Percentiles rank a stretch among this genome's conserved stretches.
Conservation (phyloP, 768 basidiomycete genomes). For the Suillus subalutaceus region DNA sequence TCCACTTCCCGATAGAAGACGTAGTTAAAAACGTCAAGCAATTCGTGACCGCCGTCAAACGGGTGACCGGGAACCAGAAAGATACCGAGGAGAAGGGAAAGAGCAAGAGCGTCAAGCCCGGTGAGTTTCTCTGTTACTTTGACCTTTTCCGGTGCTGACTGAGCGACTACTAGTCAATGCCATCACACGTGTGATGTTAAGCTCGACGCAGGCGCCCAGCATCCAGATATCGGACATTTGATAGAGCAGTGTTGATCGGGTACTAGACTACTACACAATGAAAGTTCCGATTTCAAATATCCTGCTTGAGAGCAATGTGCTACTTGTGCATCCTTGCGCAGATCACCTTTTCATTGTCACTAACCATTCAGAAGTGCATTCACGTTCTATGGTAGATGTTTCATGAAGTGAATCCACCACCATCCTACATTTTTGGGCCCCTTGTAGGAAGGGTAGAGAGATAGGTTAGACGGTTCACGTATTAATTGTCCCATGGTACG, state of each 20-base stretch:
- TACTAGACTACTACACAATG: constrained; percentile 1
- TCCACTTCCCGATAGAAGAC: constrained; percentile 74
- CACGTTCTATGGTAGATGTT: background rate
- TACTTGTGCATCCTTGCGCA: background rate
- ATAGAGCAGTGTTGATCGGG: constrained; percentile 16
- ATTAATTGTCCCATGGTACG: background rate
- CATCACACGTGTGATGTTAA: constrained; percentile 82
- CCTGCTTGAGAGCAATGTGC: constrained; percentile 1
- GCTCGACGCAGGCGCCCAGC: constrained; percentile 86
- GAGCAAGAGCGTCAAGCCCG: constrained; percentile 49
- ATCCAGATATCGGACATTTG: constrained; percentile 84
- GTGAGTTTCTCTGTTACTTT: constrained; percentile 20
- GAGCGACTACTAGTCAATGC: constrained; percentile 59
- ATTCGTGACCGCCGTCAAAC: constrained; percentile 75
- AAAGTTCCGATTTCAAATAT: constrained; percentile 1
- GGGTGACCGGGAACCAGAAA: constrained; percentile 70
- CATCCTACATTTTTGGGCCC: background rate
- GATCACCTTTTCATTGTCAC: background rate
- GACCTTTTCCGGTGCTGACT: constrained; percentile 7
- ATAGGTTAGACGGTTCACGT: background rate
- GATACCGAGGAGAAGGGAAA: constrained; percentile 45
- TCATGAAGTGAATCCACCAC: background rate
- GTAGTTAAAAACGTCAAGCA: constrained; percentile 78
- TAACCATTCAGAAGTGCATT: background rate
- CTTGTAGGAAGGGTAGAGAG: background rate